Evolutionary conservation across 2,329 filamentous ascomycete species (phyloP), one percentile per base, ranked within the genome.

Genomic region (Alternaria triticimaculans): DNA sequence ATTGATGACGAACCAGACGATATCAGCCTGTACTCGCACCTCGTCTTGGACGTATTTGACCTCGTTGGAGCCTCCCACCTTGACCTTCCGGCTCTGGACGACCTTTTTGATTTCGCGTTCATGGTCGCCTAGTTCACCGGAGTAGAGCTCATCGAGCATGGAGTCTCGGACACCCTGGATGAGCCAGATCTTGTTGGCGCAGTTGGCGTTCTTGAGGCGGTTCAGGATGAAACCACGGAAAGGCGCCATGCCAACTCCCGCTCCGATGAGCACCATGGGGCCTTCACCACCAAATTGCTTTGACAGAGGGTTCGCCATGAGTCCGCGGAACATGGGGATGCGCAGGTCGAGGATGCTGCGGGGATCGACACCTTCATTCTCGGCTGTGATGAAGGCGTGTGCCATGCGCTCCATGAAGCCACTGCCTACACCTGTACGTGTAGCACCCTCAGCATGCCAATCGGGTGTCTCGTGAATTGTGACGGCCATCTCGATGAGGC

Each of bases 1-100:
- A 79, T 98, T 98, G 84, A 97, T 92, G 68, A 98, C 94, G 80
- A 93, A 97, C 96, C 96, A 99, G 15, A 98, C 95, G n/a, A 98
- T 87, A 76, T 98, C 96, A 2, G 94, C 93, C 79, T 98, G 96
- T 68, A 92, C 87, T 11, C 88, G 86, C 9, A 99, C 95, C 80
- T 98, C 96, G 75, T 99, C 96, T 78, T 99, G 96, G 2, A 99
- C 96, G 76, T 99, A 99, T 69, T 91, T 90, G 67, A 93, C 92
- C 71, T 94, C 91, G 49, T 92, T 80, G 3, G 63, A 63, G 57
- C 76, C 71, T 26, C 70, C 72, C 2, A 54, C 72, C 66, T 69
- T 92, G 53, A 68, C 66, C 67, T 78, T 79, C 30, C 84, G 82
- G 51, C 80, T 82, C 66, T 86, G 89, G 71, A 86, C 84, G 9